Evolutionary conservation across 352 stramenopile genomes (phyloP).

Genomic region (Poterioochromonas sp.): DNA sequence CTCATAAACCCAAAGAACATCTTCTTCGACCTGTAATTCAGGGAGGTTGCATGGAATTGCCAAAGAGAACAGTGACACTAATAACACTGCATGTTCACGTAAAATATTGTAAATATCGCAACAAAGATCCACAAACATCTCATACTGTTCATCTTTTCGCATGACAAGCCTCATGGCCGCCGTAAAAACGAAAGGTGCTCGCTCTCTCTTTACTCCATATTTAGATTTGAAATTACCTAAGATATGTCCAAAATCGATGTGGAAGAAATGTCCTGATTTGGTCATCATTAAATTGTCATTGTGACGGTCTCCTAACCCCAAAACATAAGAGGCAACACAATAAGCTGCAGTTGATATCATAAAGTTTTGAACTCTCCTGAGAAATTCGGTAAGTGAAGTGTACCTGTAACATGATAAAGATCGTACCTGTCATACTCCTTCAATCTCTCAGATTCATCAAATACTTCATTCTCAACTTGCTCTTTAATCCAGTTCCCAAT

Average conservation of each 20-base stretch:
- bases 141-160: slow-evolving; percentile 53
- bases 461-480: background rate
- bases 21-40: slow-evolving; percentile 44
- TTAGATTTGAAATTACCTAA: slow-evolving; percentile 88
- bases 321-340: slow-evolving; percentile 80
- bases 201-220: slow-evolving; percentile 74
- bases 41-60: slow-evolving; percentile 47
- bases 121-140: slow-evolving; percentile 41
- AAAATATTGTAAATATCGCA: slow-evolving; percentile 46
- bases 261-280: slow-evolving; percentile 75
- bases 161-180: slow-evolving; percentile 71
- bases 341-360: slow-evolving; percentile 74
- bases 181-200: slow-evolving; percentile 80
- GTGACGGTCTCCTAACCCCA: slow-evolving; percentile 82
- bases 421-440: background rate
- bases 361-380: slow-evolving; percentile 59
- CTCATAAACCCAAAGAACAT: slow-evolving; percentile 46
- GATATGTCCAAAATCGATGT: slow-evolving; percentile 91
- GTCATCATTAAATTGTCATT: slow-evolving; percentile 91
- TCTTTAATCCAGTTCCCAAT: slow-evolving; percentile 34
- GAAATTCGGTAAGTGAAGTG: background rate
- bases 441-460: background rate
- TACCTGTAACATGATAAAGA: background rate
- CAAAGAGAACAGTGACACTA: slow-evolving; percentile 49
- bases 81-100: slow-evolving; percentile 41